Conservation (phyloP, 306 rosid species). For the Canavalia ensiformis region DNA sequence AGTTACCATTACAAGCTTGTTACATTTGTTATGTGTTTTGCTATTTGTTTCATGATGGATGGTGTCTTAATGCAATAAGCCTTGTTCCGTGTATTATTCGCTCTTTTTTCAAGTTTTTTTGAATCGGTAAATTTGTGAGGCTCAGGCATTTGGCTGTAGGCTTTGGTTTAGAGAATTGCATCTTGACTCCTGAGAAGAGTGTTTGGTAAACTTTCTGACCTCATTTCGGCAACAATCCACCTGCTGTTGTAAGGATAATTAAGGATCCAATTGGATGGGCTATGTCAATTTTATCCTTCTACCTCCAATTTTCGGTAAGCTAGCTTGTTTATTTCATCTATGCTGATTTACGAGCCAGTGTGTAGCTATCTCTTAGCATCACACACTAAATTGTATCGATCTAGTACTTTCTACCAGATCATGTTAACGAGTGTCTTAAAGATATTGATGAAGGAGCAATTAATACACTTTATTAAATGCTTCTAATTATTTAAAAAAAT, state of each 20-base stretch:
- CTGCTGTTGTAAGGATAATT: slow-evolving; percentile 31
- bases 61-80: not conserved
- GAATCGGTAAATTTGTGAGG: slow-evolving; percentile 5
- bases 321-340: slow-evolving; percentile 23
- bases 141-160: not conserved
- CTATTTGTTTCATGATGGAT: slow-evolving; percentile 1
- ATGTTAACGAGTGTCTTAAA: not conserved
- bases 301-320: slow-evolving; percentile 34
- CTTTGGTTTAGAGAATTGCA: not conserved
- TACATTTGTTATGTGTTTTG: not conserved
- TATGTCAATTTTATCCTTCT: slow-evolving; percentile 9
- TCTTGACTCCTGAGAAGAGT: not conserved
- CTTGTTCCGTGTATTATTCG: not conserved
- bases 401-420: not conserved
- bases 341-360: not conserved
- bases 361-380: not conserved
- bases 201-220: slow-evolving; percentile 17
- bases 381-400: not conserved
- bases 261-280: slow-evolving; percentile 39
- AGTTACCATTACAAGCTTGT: not conserved
- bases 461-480: not conserved
- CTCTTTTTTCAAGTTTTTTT: slow-evolving; percentile 7
- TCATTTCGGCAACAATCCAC: not conserved
- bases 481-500: not conserved
- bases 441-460: not conserved